These are phyloP conservation scores for Kodamaea derodonti DNA, from an alignment of 1,139 yeast genomes.

Conservation along the genomic window DNA sequence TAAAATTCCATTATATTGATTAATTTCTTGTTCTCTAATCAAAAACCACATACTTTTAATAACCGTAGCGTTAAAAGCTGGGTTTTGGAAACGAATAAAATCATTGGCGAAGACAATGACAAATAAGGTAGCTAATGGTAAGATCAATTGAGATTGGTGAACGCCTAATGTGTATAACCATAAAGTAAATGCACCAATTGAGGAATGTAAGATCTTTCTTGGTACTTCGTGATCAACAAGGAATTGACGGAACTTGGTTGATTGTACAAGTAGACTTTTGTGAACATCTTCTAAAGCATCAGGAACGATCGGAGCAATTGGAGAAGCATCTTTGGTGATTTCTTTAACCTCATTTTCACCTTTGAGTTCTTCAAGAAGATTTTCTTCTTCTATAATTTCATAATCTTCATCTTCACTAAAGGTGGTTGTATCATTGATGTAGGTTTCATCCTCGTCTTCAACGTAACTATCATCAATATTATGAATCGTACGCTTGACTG, in stretches of 20 bases:
- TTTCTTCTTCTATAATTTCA: conserved; percentile 6
- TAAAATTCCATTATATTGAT: conserved; percentile 72
- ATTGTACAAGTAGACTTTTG: conserved; percentile 6
- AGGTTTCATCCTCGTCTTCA: conserved; percentile 39
- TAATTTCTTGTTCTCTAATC: conserved; percentile 77
- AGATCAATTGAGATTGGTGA: conserved; percentile 52
- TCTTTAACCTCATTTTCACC: conserved; percentile 1
- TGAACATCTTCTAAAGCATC: not conserved
- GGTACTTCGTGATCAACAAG: conserved; percentile 82
- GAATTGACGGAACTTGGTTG: conserved; percentile 40
- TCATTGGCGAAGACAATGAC: conserved; percentile 60
- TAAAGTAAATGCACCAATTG: conserved; percentile 78
- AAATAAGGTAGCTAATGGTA: conserved; percentile 54
- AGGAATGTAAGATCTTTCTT: conserved; percentile 80
- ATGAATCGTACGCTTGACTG: conserved; percentile 19
- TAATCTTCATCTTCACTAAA: conserved; percentile 18
- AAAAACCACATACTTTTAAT: conserved; percentile 69
- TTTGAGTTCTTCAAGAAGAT: not conserved
- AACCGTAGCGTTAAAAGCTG: conserved; percentile 58
- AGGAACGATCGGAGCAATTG: not conserved
- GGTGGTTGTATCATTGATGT: conserved; percentile 24
- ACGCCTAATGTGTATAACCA: conserved; percentile 66
- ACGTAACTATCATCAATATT: conserved; percentile 30
- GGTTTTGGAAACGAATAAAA: conserved; percentile 58
- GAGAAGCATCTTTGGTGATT: not conserved